These are phyloP conservation scores for Chaetomium strumarium DNA, from an alignment of 2,329 filamentous ascomycete species.

Conservation along the genomic window DNA sequence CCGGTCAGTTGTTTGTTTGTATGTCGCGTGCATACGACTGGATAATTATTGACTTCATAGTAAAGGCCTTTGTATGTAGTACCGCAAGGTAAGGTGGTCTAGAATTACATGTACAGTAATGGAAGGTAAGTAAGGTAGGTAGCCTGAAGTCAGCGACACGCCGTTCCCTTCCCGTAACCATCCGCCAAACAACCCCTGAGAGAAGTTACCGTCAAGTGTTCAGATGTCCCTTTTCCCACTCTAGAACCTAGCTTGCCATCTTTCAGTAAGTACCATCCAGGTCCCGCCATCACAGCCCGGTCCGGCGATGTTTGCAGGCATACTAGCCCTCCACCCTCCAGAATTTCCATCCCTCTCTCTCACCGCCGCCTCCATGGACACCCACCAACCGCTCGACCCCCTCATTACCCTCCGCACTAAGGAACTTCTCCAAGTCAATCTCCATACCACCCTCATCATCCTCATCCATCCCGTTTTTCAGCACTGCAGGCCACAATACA, in stretches of 20 bases:
- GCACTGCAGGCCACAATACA: conserved; percentile 85
- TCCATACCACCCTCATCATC: conserved; percentile 79
- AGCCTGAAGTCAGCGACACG: background rate
- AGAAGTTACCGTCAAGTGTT: no score
- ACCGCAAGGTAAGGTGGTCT: conserved; percentile 10
- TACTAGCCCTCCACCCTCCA: conserved; percentile 58
- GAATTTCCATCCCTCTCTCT: conserved; percentile 79
- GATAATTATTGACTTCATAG: conserved; percentile 7
- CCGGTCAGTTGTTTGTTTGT: conserved; percentile 3
- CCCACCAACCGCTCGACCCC: conserved; percentile 86
- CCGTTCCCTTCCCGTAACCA: background rate
- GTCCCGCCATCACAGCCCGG: background rate
- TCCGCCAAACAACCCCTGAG: background rate
- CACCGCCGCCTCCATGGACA: conserved; percentile 61
- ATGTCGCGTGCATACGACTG: background rate
- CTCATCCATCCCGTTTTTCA: conserved; percentile 77
- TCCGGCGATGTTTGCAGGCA: background rate
- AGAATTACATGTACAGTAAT: conserved; percentile 7
- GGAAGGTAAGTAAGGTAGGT: background rate
- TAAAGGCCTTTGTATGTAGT: conserved; percentile 3
- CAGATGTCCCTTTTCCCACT: no score
- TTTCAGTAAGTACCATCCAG: background rate
- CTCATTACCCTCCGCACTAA: conserved; percentile 75
- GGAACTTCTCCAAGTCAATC: conserved; percentile 79
- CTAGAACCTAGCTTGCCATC: no score